Evolutionary conservation across 495 filamentous ascomycete species (phyloP), one percentile per base, ranked within the genome.

Genomic region (Aspergillus cavernicola): DNA sequence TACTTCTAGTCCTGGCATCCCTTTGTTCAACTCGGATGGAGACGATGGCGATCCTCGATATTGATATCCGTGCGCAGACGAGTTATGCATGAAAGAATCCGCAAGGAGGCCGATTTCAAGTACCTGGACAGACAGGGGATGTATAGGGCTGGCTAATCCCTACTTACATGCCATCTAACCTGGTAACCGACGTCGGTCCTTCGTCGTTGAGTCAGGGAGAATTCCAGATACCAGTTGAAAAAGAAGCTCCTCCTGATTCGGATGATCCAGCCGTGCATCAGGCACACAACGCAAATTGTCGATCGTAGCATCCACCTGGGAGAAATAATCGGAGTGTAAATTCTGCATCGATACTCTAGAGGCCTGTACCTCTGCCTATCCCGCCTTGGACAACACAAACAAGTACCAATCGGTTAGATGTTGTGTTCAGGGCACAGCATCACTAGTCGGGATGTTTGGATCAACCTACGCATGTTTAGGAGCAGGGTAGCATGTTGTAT

Each of bases 11-110:
- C 45, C 20, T 19, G 31, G 35, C 19, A 47, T 57, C 41, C 42
- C 42, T 40, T 56, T 44, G 29, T 41, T 40, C 46, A 35, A 23
- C 37, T 16, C 12, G 23, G 19, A 43, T 12, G 12, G 15, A 32
- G 8, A 40, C 15, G 13, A 24, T 9, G 36, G 36, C 29, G 44
- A 58, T 53, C 53, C 26, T 39, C 18, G 32, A 50, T 24, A 50
- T 38, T 49, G 53, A 41, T 52, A 56, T 59, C 56, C 51, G 56
- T 59, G 60, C 60, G 60, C 52, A 37, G 57, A 23, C 39, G 43
- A 53, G 55, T 50, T 56, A 55, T 57, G 47, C 40, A 53, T 47
- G 24, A 26, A 35, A 43, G 41, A 57, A 41, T 52, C 40, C 22
- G 13, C 26, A 47, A 39, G 31, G 40, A 38, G 28, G 44, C 26